phyloP scores from a whole-genome alignment of 1,139 yeast genomes.

The Meyerozyma sp. region DNA sequence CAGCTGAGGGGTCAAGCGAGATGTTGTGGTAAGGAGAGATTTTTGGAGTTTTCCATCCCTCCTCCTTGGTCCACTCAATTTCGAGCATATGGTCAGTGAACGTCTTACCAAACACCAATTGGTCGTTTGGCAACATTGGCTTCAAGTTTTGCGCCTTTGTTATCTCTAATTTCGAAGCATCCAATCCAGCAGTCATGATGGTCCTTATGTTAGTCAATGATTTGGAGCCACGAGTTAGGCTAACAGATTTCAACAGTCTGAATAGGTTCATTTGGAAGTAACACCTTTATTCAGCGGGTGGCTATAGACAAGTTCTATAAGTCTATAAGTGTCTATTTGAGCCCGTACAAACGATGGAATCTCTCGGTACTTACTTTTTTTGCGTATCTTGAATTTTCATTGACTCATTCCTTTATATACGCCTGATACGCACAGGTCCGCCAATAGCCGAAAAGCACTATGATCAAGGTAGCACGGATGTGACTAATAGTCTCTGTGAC shows the following conservation, averaged over 20 bases:
- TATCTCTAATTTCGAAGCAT: conserved; percentile 63
- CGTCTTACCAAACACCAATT: conserved; percentile 78
- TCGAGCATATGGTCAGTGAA: conserved; percentile 91
- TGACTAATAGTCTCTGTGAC: neutral
- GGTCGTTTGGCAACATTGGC: conserved; percentile 60
- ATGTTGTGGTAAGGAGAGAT: conserved; percentile 81
- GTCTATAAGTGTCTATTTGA: neutral
- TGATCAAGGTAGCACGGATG: neutral
- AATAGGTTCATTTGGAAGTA: neutral
- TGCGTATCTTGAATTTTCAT: neutral
- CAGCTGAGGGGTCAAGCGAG: conserved; percentile 75
- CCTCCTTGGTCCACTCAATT: conserved; percentile 70
- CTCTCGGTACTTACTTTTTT: neutral
- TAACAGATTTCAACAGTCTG: neutral
- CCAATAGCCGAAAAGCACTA: neutral
- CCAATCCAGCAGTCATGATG: conserved; percentile 41
- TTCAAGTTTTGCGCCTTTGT: conserved; percentile 58
- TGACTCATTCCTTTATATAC: conserved; percentile 1
- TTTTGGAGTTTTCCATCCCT: conserved; percentile 84
- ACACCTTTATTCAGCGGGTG: neutral
- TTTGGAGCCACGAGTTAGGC: neutral
- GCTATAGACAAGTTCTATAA: neutral
- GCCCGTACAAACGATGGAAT: neutral
- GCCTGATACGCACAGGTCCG: neutral
- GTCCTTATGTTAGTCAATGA: conserved; percentile 1